phyloP scores from a whole-genome alignment of 202 grass and related monocot genomes.

The Musa balbisiana region DNA sequence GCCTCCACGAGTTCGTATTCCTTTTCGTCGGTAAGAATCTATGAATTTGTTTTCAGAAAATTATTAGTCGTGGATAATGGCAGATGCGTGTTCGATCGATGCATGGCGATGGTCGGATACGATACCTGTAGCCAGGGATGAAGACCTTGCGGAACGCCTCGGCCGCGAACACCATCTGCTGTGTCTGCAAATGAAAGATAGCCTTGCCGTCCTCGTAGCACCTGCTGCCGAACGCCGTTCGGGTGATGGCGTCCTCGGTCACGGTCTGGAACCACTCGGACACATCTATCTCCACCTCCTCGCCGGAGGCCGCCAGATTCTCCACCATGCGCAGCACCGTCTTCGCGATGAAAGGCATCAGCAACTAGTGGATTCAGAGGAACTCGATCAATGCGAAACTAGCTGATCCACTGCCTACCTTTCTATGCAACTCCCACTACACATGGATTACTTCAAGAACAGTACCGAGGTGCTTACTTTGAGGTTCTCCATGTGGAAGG shows the following conservation, averaged over 20 bases:
- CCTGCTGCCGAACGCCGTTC: slow-evolving; percentile 8
- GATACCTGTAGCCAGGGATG: slow-evolving; percentile 14
- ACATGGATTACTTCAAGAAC: too few relatives aligned
- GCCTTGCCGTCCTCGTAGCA: slow-evolving; percentile 12
- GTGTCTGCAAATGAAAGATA: slow-evolving; percentile 1
- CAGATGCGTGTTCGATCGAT: too few relatives aligned
- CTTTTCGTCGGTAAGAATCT: slow-evolving; percentile 14
- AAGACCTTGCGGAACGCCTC: slow-evolving; percentile 13
- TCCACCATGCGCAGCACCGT: slow-evolving; percentile 12
- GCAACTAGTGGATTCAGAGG: background rate
- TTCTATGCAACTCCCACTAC: too few relatives aligned
- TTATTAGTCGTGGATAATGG: too few relatives aligned
- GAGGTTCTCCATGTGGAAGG: slow-evolving; percentile 15
- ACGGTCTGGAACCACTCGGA: slow-evolving; percentile 19
- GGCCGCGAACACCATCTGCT: slow-evolving; percentile 10
- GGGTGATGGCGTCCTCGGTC: slow-evolving; percentile 11
- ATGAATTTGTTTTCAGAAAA: background rate
- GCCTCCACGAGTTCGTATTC: slow-evolving; percentile 1
- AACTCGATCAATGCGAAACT: background rate
- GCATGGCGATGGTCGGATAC: too few relatives aligned
- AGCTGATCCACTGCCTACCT: too few relatives aligned
- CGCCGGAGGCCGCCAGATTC: background rate
- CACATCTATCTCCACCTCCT: slow-evolving; percentile 14
- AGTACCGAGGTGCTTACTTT: background rate
- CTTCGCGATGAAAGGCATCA: slow-evolving; percentile 4